Evolutionary conservation across 2,329 filamentous ascomycete genomes (phyloP).

Genomic region (Fusarium stilboides): DNA sequence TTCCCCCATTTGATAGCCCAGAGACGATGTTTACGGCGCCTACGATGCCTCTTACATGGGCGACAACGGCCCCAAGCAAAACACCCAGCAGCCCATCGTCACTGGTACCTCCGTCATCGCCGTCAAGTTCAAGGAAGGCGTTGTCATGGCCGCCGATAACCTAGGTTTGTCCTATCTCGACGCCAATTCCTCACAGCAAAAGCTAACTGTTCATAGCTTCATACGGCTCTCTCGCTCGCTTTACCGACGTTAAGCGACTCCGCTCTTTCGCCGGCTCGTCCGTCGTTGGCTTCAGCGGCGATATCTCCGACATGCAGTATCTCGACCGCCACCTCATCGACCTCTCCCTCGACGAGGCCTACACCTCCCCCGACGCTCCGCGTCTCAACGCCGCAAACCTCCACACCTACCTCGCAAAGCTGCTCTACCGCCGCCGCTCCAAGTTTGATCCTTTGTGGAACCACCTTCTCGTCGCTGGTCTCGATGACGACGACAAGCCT

Average conservation of each 20-base stretch:
- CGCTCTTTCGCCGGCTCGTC: slow-evolving; percentile 87
- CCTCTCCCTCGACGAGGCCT: slow-evolving; percentile 91
- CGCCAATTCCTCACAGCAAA: neutral
- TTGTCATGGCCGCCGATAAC: slow-evolving; percentile 97
- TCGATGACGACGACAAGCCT: slow-evolving; percentile 83
- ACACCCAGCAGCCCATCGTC: slow-evolving; percentile 93
- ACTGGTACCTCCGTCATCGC: slow-evolving; percentile 96
- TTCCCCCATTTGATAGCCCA: slow-evolving; percentile 73
- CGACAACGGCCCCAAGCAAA: slow-evolving; percentile 78
- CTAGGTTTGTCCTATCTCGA: slow-evolving; percentile 73
- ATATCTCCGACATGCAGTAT: slow-evolving; percentile 99
- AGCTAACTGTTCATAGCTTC: slow-evolving; percentile 74
- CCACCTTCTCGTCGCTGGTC: slow-evolving; percentile 89
- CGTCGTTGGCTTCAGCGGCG: slow-evolving; percentile 94
- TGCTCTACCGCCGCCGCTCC: slow-evolving; percentile 94
- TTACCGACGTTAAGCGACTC: slow-evolving; percentile 96
- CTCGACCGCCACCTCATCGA: slow-evolving; percentile 91
- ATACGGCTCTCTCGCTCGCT: slow-evolving; percentile 96
- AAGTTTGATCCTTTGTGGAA: slow-evolving; percentile 99
- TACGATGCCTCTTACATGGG: slow-evolving; percentile 92
- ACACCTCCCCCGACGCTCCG: slow-evolving; percentile 65
- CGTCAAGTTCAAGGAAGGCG: slow-evolving; percentile 95
- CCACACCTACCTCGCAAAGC: slow-evolving; percentile 95
- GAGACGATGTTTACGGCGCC: slow-evolving; percentile 95
- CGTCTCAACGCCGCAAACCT: slow-evolving; percentile 91